Evolutionary conservation across 768 basidiomycete species (phyloP).

Genomic region (Gyrodon lividus): DNA sequence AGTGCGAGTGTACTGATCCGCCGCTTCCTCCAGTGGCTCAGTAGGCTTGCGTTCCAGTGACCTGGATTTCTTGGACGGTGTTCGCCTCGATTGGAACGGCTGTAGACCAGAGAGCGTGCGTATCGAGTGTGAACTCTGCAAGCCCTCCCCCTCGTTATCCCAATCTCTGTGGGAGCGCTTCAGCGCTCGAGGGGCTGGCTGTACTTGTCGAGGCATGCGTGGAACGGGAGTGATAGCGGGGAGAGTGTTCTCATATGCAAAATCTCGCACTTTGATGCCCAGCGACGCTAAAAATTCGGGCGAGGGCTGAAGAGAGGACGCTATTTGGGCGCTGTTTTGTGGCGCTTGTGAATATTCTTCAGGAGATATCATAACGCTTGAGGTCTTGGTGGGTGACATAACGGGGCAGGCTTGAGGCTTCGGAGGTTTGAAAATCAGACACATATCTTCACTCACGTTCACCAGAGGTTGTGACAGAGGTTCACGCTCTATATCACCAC

Average conservation of each 20-base stretch:
- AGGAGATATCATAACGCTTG: slow-evolving; percentile 3
- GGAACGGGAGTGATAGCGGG: slow-evolving; percentile 58
- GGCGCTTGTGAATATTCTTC: slow-evolving; percentile 22
- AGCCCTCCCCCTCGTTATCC: slow-evolving; percentile 27
- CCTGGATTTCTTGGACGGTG: slow-evolving; percentile 22
- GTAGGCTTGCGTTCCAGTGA: slow-evolving; percentile 33
- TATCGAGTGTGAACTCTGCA: slow-evolving; percentile 12
- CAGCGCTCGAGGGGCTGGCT: slow-evolving; percentile 38
- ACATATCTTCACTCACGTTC: slow-evolving; percentile 38
- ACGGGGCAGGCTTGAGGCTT: slow-evolving; percentile 33
- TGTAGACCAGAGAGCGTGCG: slow-evolving; percentile 16
- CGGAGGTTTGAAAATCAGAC: slow-evolving; percentile 27
- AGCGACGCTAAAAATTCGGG: slow-evolving; percentile 27
- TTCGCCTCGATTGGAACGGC: not conserved
- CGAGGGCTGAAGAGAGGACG: slow-evolving; percentile 36
- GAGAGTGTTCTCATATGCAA: slow-evolving; percentile 66
- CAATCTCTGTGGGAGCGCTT: slow-evolving; percentile 39
- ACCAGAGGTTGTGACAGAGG: slow-evolving; percentile 21
- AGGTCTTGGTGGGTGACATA: slow-evolving; percentile 23
- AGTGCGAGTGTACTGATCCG: slow-evolving; percentile 13
- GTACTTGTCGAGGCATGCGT: slow-evolving; percentile 47
- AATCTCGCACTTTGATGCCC: slow-evolving; percentile 53
- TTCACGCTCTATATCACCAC: slow-evolving; percentile 19
- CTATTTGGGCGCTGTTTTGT: not conserved
- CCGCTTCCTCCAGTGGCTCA: slow-evolving; percentile 33